A percentile compares a stretch with the other conserved stretches of the same genome.
These are phyloP conservation scores for Oehlia diaphana DNA, from an alignment of 192 early-diverging fungal species.

Conservation along the genomic window DNA sequence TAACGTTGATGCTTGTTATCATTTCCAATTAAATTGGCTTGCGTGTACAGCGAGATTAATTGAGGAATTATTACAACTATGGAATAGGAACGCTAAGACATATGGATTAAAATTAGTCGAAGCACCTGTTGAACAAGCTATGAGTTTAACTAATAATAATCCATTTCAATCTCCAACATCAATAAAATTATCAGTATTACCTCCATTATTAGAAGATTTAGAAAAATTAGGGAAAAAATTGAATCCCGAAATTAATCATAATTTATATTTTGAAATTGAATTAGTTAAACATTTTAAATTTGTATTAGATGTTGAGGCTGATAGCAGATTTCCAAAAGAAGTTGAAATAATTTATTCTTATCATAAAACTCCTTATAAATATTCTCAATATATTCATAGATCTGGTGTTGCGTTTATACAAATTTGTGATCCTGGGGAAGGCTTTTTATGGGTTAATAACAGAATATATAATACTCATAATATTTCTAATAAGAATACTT, in stretches of 20 bases:
- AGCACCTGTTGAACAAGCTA: conserved; percentile 76
- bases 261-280: conserved; percentile 76
- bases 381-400: conserved; percentile 90
- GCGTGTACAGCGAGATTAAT: conserved; percentile 88
- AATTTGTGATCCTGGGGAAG: conserved; percentile 68
- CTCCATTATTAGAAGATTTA: conserved; percentile 58
- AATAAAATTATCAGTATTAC: conserved; percentile 58
- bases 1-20: conserved; percentile 86
- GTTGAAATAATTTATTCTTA: conserved; percentile 60
- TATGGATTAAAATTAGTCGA: conserved; percentile 90
- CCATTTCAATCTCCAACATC: conserved; percentile 84
- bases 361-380: conserved; percentile 62
- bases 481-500: conserved; percentile 29
- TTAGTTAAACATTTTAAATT: conserved; percentile 80
- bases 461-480: conserved; percentile 62
- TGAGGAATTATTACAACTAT: conserved; percentile 80
- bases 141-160: conserved; percentile 69
- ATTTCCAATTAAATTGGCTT: conserved; percentile 94
- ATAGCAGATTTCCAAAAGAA: conserved; percentile 65
- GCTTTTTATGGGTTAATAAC: conserved; percentile 92
- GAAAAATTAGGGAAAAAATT: conserved; percentile 39
- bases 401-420: conserved; percentile 93
- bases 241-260: conserved; percentile 46
- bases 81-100: conserved; percentile 80
- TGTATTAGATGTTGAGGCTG: conserved; percentile 93